Conservation (phyloP, 768 basidiomycete species). For the Agaricus subrufescens region DNA sequence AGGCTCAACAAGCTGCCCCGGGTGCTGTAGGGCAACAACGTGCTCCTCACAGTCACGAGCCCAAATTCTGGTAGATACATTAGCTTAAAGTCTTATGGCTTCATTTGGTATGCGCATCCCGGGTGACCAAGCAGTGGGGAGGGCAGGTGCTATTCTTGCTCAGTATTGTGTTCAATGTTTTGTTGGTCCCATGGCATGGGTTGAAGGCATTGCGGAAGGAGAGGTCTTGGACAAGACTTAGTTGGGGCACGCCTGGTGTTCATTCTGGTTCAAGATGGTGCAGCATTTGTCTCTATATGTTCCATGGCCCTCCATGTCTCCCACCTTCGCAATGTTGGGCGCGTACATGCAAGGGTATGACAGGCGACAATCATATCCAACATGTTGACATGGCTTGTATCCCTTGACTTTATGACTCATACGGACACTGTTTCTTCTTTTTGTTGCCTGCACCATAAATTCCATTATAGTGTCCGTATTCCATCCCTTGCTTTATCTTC, state of each 20-base stretch:
- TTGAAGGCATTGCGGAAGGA: not conserved
- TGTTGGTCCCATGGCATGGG: too few relatives aligned
- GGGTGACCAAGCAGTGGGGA: conserved; percentile 44
- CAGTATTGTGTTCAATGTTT: too few relatives aligned
- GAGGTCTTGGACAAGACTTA: too few relatives aligned
- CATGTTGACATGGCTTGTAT: conserved; percentile 9
- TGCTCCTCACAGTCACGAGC: conserved; percentile 39
- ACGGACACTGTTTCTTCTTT: conserved; percentile 68
- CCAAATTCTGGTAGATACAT: conserved; percentile 57
- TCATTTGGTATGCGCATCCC: conserved; percentile 35
- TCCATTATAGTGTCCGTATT: conserved; percentile 8
- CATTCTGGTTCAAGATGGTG: conserved; percentile 22
- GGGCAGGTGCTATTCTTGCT: not conserved
- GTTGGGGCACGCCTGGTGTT: conserved; percentile 32
- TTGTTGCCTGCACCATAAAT: conserved; percentile 10
- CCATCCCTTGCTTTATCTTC: conserved; percentile 11
- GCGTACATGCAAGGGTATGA: conserved; percentile 5
- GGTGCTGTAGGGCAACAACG: conserved; percentile 45
- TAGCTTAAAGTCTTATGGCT: conserved; percentile 20
- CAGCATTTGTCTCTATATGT: conserved; percentile 7
- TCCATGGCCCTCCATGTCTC: conserved; percentile 5
- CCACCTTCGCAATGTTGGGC: conserved; percentile 5
- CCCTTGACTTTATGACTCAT: conserved; percentile 23
- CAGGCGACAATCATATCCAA: conserved; percentile 5
- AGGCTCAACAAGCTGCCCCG: conserved; percentile 61